phyloP scores from a whole-genome alignment of 2,329 filamentous ascomycete genomes.

The Ceratocystis destructans region DNA sequence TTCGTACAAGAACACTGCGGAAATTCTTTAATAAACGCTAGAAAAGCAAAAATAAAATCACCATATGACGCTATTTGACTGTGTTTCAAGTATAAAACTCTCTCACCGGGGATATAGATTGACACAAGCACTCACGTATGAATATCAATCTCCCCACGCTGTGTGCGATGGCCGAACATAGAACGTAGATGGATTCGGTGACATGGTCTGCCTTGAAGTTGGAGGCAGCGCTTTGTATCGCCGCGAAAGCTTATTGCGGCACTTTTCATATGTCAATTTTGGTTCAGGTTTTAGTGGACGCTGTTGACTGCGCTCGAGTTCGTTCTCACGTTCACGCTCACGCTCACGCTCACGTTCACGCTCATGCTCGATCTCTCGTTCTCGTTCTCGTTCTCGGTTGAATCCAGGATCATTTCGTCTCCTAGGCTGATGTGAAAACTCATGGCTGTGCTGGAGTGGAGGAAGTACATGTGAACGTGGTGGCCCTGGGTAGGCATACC shows the following conservation, averaged over 20 bases:
- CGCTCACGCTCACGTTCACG: background rate
- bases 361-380: background rate
- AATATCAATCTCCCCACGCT: too few relatives aligned
- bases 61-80: too few relatives aligned
- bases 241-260: background rate
- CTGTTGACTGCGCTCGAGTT: background rate
- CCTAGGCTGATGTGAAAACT: background rate
- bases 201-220: background rate
- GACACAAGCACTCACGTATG: too few relatives aligned
- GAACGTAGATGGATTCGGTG: background rate
- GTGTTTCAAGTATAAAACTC: too few relatives aligned
- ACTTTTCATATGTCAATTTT: background rate
- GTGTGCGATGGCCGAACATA: background rate
- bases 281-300: background rate
- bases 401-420: background rate
- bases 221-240: background rate
- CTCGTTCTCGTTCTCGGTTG: too few relatives aligned
- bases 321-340: background rate
- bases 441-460: background rate
- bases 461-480: background rate
- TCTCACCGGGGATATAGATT: rapidly evolving
- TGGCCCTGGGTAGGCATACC: too few relatives aligned
- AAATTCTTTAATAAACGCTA: too few relatives aligned
- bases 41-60: too few relatives aligned
- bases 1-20: too few relatives aligned